Percentiles rank a stretch among this genome's conserved stretches.
These are phyloP conservation scores for Pleurozium schreberi DNA, from an alignment of 225 moss, liverwort and hornwort species.

Conservation along the genomic window DNA sequence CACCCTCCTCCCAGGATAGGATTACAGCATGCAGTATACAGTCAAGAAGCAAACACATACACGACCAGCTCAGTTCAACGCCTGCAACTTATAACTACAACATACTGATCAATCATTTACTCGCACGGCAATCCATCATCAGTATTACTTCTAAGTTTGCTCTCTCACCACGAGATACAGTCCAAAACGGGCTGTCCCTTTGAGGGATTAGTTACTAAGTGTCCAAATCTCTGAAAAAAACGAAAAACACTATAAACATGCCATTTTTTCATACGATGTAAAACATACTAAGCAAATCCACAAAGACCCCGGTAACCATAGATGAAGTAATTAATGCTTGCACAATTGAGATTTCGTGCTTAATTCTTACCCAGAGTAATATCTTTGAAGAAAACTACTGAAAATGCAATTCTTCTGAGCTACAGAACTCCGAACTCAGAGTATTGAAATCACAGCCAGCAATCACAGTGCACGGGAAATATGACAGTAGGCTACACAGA, in stretches of 20 bases:
- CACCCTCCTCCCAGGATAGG: background rate
- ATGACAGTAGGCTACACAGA: background rate
- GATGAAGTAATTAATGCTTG: background rate
- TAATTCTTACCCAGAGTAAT: background rate
- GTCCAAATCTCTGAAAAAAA: background rate
- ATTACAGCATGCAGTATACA: background rate
- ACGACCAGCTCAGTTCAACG: background rate
- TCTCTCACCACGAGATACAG: background rate
- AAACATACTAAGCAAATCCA: background rate
- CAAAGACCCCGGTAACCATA: background rate
- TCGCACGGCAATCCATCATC: background rate
- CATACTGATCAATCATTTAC: background rate
- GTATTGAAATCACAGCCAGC: background rate
- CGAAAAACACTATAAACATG: background rate
- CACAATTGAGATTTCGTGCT: background rate
- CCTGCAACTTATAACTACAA: background rate
- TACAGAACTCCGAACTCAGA: background rate
- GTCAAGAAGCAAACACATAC: background rate
- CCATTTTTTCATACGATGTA: too few species aligned
- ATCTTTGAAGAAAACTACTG: background rate
- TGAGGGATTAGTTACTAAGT: too few species aligned
- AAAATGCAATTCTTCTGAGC: background rate
- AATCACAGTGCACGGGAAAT: background rate
- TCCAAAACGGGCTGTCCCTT: background rate
- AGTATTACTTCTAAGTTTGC: background rate